Base-by-base conservation (phyloP, 2,329 filamentous ascomycete genomes). In the Shiraia bambusicola region DNA sequence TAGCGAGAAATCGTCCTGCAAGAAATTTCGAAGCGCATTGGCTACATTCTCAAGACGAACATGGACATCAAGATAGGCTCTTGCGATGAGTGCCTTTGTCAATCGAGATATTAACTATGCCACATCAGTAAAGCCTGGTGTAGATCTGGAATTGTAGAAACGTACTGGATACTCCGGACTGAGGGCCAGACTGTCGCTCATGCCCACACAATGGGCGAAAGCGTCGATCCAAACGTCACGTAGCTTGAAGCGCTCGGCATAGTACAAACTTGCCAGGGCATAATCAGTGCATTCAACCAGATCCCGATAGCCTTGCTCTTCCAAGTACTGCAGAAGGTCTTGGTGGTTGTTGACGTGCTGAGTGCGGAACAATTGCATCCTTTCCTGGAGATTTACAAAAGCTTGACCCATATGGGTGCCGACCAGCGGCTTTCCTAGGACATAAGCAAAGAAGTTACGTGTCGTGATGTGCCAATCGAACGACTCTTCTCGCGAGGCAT, bases 181-280 rank as follows among this genome's bases (percentile, higher is more conserved):
- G 5, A 69, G 58, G 28, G 74, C 71, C 4, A 91, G 48, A 17
- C 72, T 72, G 14, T 86, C 80, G 45, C 78, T 79, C 87, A 92
- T 90, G 30, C 87, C 88, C 26, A 86, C 84, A 59, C 87, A 89
- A 58, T 93, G 88, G 11, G 80, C 77, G 66, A 91, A 89, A 0
- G 87, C 83, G 56, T 87, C 79, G 9, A 83, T 76, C 73, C 88
- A 92, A 10, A 88, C 67, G n/a, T 81, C 76, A 38, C 72, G 74
- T 17, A 86, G 66, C 37, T 79, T 77, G 50, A 83, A 84, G 15
- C 76, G 71, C 58, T 92, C 87, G 2, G 86, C 82, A 30, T 89
- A 76, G 36, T 79, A 78, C 10, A 92, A 69, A 31, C 84, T 72
- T 0, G 83, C 86, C 27, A 90, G 63, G 0, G 87, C 83, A 58